Evolutionary conservation across 805 yeast genomes (phyloP).

Genomic region (Cyberlindnera bimundalis): DNA sequence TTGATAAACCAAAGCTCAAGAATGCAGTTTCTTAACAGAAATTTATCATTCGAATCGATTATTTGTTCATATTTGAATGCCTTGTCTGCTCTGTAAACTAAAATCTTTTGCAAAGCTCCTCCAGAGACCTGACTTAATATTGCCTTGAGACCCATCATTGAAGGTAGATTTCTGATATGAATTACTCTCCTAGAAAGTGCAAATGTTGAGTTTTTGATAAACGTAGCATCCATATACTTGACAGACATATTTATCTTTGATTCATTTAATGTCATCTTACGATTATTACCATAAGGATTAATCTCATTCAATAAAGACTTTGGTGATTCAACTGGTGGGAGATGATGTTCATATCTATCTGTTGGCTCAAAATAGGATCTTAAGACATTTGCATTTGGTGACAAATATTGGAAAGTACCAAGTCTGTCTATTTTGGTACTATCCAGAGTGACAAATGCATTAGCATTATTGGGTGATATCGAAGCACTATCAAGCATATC

Average conservation of each 20-base stretch:
- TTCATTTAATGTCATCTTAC: not conserved
- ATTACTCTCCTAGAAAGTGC: conserved; percentile 29
- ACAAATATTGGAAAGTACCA: not conserved
- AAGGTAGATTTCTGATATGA: conserved; percentile 38
- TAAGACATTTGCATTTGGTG: not conserved
- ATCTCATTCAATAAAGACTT: not conserved
- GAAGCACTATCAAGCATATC: not conserved
- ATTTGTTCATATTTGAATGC: conserved; percentile 1
- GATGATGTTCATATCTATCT: not conserved
- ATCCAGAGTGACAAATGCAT: conserved; percentile 4
- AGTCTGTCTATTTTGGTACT: not conserved
- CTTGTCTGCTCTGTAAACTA: conserved; percentile 21
- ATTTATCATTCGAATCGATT: not conserved
- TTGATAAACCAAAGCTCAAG: conserved; percentile 50
- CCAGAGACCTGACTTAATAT: conserved; percentile 58
- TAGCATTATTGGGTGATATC: conserved; percentile 4
- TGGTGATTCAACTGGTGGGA: not conserved
- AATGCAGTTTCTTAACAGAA: conserved; percentile 25
- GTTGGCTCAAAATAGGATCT: not conserved
- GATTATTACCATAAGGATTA: no score
- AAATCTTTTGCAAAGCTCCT: conserved; percentile 62
- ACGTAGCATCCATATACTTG: conserved; percentile 1
- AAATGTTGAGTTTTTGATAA: not conserved
- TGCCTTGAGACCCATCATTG: conserved; percentile 43
- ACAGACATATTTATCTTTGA: not conserved